Base-by-base conservation (phyloP, 2,329 filamentous ascomycete genomes). In the Sarocladiaceae sp. region DNA sequence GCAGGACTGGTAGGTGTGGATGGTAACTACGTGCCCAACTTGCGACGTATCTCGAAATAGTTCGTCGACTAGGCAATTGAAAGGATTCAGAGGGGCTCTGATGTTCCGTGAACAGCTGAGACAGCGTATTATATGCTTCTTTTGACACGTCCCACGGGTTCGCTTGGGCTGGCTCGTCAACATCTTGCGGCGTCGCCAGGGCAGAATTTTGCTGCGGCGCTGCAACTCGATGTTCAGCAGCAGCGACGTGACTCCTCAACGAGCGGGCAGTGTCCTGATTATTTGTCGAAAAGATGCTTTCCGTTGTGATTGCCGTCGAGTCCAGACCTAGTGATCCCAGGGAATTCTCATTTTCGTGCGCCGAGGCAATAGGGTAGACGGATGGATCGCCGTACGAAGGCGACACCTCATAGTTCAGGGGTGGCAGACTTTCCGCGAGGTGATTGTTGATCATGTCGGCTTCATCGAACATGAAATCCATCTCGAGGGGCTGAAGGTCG, bases 1-100 rank as follows among this genome's bases (percentile, higher is more conserved):
- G 76, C 11, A 79, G 71, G 53, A 79, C 78, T 3, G 76, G 75
- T 46, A 78, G 66, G 59, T 76, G 75, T 46, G 76, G 72, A 48
- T 77, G 75, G 50, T 76, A 63, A 12, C 75, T 74, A 51, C 74
- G 75, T 39, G 78, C 71, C 60, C 77, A 78, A 11, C 72, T 72
- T n/a, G 75, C 74, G 53, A 78, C 66, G 54, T 75, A 77, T 11
- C 74, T 66, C 36, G 71, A 74, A 28, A 79, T 58, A 0, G 70
- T 68, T 60, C 77, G 72, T 28, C 71, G 67, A 17, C 75, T 75
- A 3, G 75, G 75, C n/a, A 74, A 67, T 23, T 70, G 63, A 55
- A 77, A 78, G 1, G 66, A 66, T 51, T 69, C 69, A 10, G 74
- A 68, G 49, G 74, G 64, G 55, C 67, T 23, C n/a, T 40, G 44